Base-by-base conservation (phyloP, 768 basidiomycete species). In the Holtermannia corniformis region DNA sequence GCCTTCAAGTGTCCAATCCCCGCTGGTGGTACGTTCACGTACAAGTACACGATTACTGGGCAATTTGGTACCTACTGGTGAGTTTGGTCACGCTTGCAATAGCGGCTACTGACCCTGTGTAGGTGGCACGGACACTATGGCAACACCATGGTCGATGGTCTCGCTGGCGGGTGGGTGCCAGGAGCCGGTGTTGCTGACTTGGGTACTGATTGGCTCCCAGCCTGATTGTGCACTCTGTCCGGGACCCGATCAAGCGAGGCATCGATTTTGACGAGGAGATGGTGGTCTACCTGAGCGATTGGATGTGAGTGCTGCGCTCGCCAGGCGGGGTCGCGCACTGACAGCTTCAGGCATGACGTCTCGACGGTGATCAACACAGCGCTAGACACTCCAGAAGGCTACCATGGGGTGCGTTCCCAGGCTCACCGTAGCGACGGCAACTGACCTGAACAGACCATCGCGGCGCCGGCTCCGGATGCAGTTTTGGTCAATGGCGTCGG, bases 1-100 rank as follows among this genome's bases (percentile, higher is more conserved):
- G n/a, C n/a, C n/a, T n/a, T n/a, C n/a, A n/a, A 68, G 59, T 68
- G 67, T 43, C 60, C 62, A 4, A 66, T 68, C 20, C 50, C 50
- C 0, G 25, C 52, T 21, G 58, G 60, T 1, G 26, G 46, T 1
- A 47, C 22, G 19, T 66, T 64, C 56, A 64, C 59, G 1, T 68
- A 68, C 58, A 32, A 57, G 11, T 68, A 64, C 46, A 53, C 49
- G 11, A 50, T 66, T 21, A 5, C 22, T 4, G 37, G 55, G 20
- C 50, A 57, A 37, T 61, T 57, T 40, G 63, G 60, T 1, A 51
- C 60, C 3, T 64, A 62, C 46, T 64, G 60, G 60, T 41, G 27
- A 44, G 43, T 7, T n/a, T n/a, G n/a, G n/a, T n/a, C n/a, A n/a
- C n/a, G n/a, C n/a, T n/a, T n/a, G n/a, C n/a, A n/a, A n/a, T n/a